A percentile compares a stretch with the other conserved stretches of the same genome.
Conservation (phyloP, 2,329 filamentous ascomycete species). For the Hortaea sp. region DNA sequence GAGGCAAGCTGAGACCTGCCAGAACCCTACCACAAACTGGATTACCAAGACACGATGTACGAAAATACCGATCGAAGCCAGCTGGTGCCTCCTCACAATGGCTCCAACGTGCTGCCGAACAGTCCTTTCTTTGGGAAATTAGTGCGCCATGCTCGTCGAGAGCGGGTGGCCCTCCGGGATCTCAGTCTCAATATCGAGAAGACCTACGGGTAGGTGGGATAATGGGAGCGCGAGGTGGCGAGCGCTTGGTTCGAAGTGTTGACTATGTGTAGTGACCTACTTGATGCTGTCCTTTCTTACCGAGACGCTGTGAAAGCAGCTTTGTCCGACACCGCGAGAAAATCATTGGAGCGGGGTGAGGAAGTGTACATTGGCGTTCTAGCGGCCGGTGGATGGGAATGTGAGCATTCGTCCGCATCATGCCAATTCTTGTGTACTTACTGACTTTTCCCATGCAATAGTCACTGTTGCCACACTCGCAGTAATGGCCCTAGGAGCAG, state of each 20-base stretch:
- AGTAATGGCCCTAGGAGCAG: conserved; percentile 37
- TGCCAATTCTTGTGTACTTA: no score
- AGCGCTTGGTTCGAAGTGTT: no score
- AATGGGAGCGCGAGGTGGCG: no score
- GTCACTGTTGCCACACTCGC: conserved; percentile 36
- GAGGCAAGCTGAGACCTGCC: not conserved
- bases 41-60: conserved; percentile 17
- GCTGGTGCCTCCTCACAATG: conserved; percentile 9
- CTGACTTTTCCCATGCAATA: no score
- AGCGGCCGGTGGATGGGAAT: conserved; percentile 39
- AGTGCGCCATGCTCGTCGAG: conserved; percentile 29
- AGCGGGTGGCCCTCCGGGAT: conserved; percentile 30
- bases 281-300: conserved; percentile 36
- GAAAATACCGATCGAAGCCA: no score
- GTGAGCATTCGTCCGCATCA: conserved; percentile 13
- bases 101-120: conserved; percentile 20
- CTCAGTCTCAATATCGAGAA: conserved; percentile 26
- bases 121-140: conserved; percentile 31
- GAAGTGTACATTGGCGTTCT: conserved; percentile 38
- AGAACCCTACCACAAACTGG: not conserved
- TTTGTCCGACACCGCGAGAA: conserved; percentile 19
- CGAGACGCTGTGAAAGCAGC: conserved; percentile 27
- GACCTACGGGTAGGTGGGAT: conserved; percentile 27
- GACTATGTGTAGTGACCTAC: conserved; percentile 13
- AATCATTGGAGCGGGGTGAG: conserved; percentile 23